These are phyloP conservation scores for Tetrastigma voinierianum DNA, from an alignment of 164 flowering plant genomes.

Conservation along the genomic window DNA sequence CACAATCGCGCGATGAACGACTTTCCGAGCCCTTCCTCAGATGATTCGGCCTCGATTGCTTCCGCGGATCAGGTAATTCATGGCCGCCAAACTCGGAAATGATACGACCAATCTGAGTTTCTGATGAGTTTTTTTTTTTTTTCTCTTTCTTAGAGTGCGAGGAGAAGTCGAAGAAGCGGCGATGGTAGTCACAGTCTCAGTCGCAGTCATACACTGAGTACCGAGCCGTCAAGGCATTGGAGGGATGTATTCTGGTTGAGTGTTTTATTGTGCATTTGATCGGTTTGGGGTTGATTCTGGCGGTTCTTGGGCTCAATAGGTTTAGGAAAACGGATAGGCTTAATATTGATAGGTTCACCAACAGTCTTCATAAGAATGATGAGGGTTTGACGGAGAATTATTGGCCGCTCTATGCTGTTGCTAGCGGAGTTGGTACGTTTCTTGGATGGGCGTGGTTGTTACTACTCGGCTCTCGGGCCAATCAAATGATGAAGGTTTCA, in stretches of 20 bases:
- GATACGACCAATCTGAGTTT: not conserved
- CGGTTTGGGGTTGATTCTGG: constrained; percentile 57
- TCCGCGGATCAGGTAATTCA: constrained; percentile 37
- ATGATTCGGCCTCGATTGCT: constrained; percentile 31
- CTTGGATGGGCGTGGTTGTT: constrained; percentile 87
- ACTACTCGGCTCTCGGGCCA: constrained; percentile 75
- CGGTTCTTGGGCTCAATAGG: constrained; percentile 81
- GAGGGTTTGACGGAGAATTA: constrained; percentile 71
- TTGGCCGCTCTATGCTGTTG: constrained; percentile 85
- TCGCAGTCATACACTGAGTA: constrained; percentile 16
- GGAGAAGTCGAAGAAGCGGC: constrained; percentile 35
- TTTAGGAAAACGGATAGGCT: constrained; percentile 73
- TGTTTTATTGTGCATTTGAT: constrained; percentile 66
- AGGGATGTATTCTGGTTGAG: constrained; percentile 90
- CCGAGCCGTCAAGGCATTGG: constrained; percentile 66
- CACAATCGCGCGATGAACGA: constrained; percentile 33
- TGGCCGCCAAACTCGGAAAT: too few relatives aligned
- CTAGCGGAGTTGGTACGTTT: constrained; percentile 70
- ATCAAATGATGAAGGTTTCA: constrained; percentile 85
- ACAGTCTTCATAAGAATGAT: constrained; percentile 37
- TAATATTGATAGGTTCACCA: constrained; percentile 63
- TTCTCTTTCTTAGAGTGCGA: constrained; percentile 37
- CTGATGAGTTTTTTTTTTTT: not conserved
- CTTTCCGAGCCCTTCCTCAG: constrained; percentile 32
- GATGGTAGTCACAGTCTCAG: constrained; percentile 17